Base-by-base conservation (phyloP, 2,329 filamentous ascomycete species). In the Penicillium sp. region DNA sequence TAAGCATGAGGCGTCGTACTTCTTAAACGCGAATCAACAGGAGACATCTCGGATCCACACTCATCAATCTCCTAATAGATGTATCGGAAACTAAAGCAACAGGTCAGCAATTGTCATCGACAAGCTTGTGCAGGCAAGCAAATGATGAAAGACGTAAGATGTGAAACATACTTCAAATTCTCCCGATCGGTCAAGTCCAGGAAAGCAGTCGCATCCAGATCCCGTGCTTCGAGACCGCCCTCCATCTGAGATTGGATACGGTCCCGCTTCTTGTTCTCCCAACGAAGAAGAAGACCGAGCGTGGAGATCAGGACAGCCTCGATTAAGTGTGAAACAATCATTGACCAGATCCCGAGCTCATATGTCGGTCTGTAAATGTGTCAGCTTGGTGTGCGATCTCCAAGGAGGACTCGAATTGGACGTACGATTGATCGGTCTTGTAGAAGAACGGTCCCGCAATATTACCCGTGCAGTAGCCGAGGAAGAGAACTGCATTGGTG, bases 361-460 rank as follows among this genome's bases (percentile, higher is more conserved):
- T 82, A 82, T 1, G 64, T 68, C 3, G 80, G 80, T 23, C 72
- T 73, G 21, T 34, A 24, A 28, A 10, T n/a, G 4, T 18, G 38
- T 56, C 34, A 58, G 50, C 42, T 23, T 24, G 18, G n/a, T 6
- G 41, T 29, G 12, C 2, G 28, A 12, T 13, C 23, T 18, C 23
- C 13, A 7, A 16, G 6, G 34, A 33, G 4, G 1, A 2, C 0
- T 16, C 9, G 1, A 13, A 12, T 8, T 36, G 23, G 36, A 42
- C 62, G n/a, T 56, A 73, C 60, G 74, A 68, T 60, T 86, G 81
- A n/a, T 74, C 62, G 0, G 76, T 69, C 46, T 79, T 79, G 67
- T 85, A 86, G 70, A 86, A 85, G 67, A 85, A 85, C 0, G 84
- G 84, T 0, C 83, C 80, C 4, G 76, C 78, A 39, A 86, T 83